phyloP scores from a whole-genome alignment of 2,329 filamentous ascomycete genomes.

The Penicillium hordei region DNA sequence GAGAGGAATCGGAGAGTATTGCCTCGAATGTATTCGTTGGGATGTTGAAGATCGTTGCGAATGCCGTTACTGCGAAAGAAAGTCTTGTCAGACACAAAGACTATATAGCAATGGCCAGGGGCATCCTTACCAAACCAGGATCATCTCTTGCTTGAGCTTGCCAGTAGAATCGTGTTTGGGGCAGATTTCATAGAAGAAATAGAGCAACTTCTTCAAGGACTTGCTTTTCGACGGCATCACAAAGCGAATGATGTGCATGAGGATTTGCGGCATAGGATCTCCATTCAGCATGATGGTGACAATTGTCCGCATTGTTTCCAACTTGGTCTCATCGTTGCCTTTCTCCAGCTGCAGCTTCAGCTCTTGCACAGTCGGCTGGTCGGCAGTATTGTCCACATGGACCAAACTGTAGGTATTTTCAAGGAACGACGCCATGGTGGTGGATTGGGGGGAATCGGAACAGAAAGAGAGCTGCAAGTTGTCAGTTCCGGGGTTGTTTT shows the following conservation, averaged over 20 bases:
- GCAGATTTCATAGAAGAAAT: slow-evolving; percentile 99
- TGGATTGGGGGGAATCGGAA: slow-evolving; percentile 26
- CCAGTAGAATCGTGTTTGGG: slow-evolving; percentile 89
- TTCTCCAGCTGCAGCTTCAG: slow-evolving; percentile 92
- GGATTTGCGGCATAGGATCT: slow-evolving; percentile 87
- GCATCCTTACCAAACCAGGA: slow-evolving; percentile 80
- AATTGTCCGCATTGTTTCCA: slow-evolving; percentile 95
- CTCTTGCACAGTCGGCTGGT: slow-evolving; percentile 86
- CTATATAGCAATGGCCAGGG: slow-evolving; percentile 1
- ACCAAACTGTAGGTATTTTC: slow-evolving; percentile 96
- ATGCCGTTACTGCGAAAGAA: slow-evolving; percentile 76
- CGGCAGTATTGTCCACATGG: slow-evolving; percentile 94
- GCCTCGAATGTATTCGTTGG: slow-evolving; percentile 97
- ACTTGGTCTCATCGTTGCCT: slow-evolving; percentile 86
- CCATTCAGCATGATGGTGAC: slow-evolving; percentile 97
- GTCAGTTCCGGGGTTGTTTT: slow-evolving; percentile 37
- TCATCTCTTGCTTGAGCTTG: slow-evolving; percentile 99
- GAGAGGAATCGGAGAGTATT: slow-evolving; percentile 97
- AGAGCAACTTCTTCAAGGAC: slow-evolving; percentile 92
- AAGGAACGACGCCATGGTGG: slow-evolving; percentile 87
- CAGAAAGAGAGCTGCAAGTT: slow-evolving; percentile 35
- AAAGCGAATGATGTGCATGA: slow-evolving; percentile 99
- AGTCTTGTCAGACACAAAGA: slow-evolving; percentile 17
- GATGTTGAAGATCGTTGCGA: slow-evolving; percentile 92
- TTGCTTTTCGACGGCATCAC: slow-evolving; percentile 99